A percentile compares a stretch with the other conserved stretches of the same genome.
Conservation (phyloP, 2,329 filamentous ascomycete genomes). For the Piedraia hortae region DNA sequence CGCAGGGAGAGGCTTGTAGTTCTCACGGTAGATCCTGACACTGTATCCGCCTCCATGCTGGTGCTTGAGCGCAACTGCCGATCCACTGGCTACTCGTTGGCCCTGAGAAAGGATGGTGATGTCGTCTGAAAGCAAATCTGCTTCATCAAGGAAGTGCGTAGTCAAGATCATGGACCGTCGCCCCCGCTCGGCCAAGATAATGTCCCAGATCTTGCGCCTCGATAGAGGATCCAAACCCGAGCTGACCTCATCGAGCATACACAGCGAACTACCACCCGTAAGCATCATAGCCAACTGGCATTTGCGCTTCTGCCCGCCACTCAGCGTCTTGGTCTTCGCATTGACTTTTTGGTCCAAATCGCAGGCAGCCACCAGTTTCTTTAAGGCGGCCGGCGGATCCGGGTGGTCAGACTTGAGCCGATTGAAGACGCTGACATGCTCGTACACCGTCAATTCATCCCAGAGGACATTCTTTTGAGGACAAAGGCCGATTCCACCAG, state of each 20-base stretch:
- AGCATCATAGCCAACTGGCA: conserved; percentile 88
- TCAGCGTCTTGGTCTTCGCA: conserved; percentile 48
- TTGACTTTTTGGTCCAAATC: conserved; percentile 50
- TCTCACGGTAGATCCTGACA: conserved; percentile 40
- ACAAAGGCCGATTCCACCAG: conserved; percentile 58
- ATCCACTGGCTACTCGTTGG: conserved; percentile 52
- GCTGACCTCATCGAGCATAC: conserved; percentile 76
- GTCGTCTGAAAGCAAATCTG: conserved; percentile 65
- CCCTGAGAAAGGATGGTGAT: conserved; percentile 75
- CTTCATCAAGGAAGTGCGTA: conserved; percentile 84
- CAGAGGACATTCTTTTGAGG: conserved; percentile 88
- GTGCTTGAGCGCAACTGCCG: conserved; percentile 65
- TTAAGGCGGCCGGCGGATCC: conserved; percentile 31
- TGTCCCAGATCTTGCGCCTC: conserved; percentile 79
- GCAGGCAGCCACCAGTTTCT: conserved; percentile 36
- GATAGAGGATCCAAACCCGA: conserved; percentile 70
- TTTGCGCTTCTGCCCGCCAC: conserved; percentile 78
- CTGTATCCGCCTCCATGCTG: conserved; percentile 60
- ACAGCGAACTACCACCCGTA: conserved; percentile 64
- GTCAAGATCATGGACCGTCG: conserved; percentile 62
- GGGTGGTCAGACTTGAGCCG: conserved; percentile 42
- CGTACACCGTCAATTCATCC: conserved; percentile 63
- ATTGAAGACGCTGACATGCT: conserved; percentile 68
- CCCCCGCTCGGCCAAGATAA: conserved; percentile 60
- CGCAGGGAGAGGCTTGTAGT: conserved; percentile 8